Evolutionary conservation across 1,284 basidiomycete genomes (phyloP).

Genomic region (Vanrija sp.): DNA sequence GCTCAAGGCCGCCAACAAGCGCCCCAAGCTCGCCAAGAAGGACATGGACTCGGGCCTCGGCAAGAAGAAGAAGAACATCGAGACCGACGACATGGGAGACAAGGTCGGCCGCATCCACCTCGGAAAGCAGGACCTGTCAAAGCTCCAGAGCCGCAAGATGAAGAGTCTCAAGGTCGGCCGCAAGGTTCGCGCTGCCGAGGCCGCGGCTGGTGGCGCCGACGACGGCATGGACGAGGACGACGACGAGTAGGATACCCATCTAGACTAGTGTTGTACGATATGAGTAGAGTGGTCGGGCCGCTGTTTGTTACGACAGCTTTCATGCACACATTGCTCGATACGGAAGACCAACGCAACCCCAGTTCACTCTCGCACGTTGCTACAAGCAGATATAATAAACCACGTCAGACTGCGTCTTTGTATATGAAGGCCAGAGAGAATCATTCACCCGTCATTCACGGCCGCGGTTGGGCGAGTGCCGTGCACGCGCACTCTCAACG

Average conservation of each 20-base stretch:
- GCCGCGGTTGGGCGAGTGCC: no score
- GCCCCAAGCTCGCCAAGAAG: conserved; percentile 80
- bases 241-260: conserved; percentile 10
- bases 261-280: conserved; percentile 9
- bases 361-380: no score
- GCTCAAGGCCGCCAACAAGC: conserved; percentile 72
- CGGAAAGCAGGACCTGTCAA: conserved; percentile 80
- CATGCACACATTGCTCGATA: no score
- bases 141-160: conserved; percentile 62
- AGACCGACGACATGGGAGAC: conserved; percentile 98
- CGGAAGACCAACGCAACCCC: no score
- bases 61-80: conserved; percentile 89
- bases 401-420: not conserved
- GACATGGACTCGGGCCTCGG: conserved; percentile 82
- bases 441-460: no score
- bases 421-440: not conserved
- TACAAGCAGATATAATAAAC: not conserved
- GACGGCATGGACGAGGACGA: conserved; percentile 14
- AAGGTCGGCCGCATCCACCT: conserved; percentile 85
- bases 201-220: conserved; percentile 16
- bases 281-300: no score
- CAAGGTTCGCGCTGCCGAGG: conserved; percentile 20
- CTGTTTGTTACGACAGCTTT: no score
- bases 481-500: no score
- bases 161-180: conserved; percentile 46